These are phyloP conservation scores for Helianthus tuberosus DNA, from an alignment of 129 eudicot genomes.

Conservation along the genomic window DNA sequence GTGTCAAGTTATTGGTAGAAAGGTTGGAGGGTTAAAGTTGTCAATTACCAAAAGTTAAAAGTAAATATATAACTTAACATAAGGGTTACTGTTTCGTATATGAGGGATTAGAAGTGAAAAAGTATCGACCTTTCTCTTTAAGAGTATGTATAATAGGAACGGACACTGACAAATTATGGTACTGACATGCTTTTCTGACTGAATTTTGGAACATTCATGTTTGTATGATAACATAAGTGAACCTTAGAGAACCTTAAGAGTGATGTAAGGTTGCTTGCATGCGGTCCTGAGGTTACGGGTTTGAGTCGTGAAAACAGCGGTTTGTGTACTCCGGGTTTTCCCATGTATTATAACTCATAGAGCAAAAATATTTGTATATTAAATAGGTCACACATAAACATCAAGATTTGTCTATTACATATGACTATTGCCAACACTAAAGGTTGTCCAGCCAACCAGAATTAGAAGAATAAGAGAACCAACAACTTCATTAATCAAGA, in stretches of 20 bases:
- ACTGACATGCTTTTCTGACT: neutral
- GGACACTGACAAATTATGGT: neutral
- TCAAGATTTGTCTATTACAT: neutral
- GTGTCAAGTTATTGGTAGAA: too few species aligned
- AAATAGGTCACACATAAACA: conserved; percentile 12
- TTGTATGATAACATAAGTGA: neutral
- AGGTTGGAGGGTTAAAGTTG: too few species aligned
- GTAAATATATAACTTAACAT: too few species aligned
- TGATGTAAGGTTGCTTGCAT: too few species aligned
- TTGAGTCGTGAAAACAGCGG: too few species aligned
- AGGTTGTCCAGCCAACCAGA: conserved; percentile 32
- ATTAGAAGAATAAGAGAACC: conserved; percentile 22
- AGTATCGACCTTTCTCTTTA: too few species aligned
- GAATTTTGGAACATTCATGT: neutral
- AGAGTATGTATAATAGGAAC: neutral
- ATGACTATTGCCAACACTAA: conserved; percentile 2
- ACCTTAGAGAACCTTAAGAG: too few species aligned
- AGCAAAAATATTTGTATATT: neutral
- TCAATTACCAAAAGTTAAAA: neutral
- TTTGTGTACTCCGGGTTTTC: neutral
- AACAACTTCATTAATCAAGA: conserved; percentile 27
- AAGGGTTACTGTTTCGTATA: too few species aligned
- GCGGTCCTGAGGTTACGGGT: too few species aligned
- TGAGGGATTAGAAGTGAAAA: too few species aligned
- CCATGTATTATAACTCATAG: too few species aligned